phyloP scores from a whole-genome alignment of 345 rosid species.

The Erodium maritimum region DNA sequence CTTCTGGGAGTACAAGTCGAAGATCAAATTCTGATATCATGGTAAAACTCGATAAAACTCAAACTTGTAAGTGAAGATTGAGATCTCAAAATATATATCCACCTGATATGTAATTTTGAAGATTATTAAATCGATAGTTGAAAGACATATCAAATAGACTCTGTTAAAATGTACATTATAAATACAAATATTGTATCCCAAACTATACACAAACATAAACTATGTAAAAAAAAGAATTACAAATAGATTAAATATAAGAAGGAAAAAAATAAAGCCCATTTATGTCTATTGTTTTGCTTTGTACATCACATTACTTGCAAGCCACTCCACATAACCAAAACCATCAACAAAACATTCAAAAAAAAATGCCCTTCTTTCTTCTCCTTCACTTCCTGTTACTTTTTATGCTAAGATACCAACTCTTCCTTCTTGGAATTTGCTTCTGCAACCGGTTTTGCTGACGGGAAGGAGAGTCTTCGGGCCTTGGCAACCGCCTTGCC shows the following conservation, averaged over 20 bases:
- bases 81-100: no score
- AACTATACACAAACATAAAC: no score
- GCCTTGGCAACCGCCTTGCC: slow-evolving; percentile 30
- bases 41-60: no score
- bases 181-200: no score
- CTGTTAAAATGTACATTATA: no score
- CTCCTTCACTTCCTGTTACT: not conserved
- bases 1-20: no score
- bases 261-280: not conserved
- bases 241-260: not conserved
- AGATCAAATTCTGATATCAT: no score
- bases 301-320: not conserved
- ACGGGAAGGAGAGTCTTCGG: slow-evolving; percentile 63
- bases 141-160: no score
- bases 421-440: slow-evolving; percentile 12
- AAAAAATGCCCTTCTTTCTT: not conserved
- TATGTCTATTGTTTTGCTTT: not conserved
- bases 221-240: no score
- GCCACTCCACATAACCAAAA: not conserved
- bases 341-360: slow-evolving; percentile 1
- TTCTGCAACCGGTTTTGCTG: slow-evolving; percentile 30
- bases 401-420: not conserved
- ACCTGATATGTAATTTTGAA: no score
- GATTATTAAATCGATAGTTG: no score
- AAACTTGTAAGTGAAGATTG: no score